phyloP scores from a whole-genome alignment of 345 rosid species.

The Trapa incisa region DNA sequence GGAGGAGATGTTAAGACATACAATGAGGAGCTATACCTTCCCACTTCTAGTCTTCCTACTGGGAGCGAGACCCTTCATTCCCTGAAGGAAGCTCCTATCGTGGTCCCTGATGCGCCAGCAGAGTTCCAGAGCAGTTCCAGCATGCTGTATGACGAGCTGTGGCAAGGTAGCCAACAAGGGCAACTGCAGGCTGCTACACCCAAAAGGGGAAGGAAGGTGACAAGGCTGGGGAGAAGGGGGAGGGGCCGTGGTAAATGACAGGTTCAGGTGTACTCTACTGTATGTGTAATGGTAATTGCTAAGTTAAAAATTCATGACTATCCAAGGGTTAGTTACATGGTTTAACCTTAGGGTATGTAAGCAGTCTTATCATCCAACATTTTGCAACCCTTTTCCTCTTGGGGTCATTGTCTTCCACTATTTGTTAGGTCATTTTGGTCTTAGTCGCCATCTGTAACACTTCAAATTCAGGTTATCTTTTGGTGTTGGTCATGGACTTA shows the following conservation, averaged over 20 bases:
- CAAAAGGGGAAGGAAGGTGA: slow-evolving; percentile 26
- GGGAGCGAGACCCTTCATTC: no score
- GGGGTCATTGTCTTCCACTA: no score
- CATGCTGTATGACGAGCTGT: slow-evolving; percentile 30
- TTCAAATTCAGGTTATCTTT: not conserved
- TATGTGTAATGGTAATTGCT: not conserved
- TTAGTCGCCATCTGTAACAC: not conserved
- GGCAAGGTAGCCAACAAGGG: slow-evolving; percentile 19
- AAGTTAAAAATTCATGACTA: not conserved
- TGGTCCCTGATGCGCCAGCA: slow-evolving; percentile 21
- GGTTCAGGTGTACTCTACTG: not conserved
- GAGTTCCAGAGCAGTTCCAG: slow-evolving; percentile 44
- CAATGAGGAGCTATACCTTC: slow-evolving; percentile 17
- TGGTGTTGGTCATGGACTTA: not conserved
- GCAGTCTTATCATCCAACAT: not conserved
- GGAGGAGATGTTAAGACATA: slow-evolving; percentile 18
- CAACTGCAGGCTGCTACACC: slow-evolving; percentile 13
- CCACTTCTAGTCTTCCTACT: slow-evolving; percentile 8
- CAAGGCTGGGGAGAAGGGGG: slow-evolving; percentile 32
- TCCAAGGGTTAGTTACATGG: not conserved
- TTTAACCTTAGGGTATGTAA: not conserved
- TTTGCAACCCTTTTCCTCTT: no score
- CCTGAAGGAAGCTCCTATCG: slow-evolving; percentile 33
- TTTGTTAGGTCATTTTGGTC: no score
- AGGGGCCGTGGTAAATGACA: slow-evolving; percentile 32